These are phyloP conservation scores for Xylariaceae sp. DNA, from an alignment of 2,329 filamentous ascomycete species.

Conservation along the genomic window DNA sequence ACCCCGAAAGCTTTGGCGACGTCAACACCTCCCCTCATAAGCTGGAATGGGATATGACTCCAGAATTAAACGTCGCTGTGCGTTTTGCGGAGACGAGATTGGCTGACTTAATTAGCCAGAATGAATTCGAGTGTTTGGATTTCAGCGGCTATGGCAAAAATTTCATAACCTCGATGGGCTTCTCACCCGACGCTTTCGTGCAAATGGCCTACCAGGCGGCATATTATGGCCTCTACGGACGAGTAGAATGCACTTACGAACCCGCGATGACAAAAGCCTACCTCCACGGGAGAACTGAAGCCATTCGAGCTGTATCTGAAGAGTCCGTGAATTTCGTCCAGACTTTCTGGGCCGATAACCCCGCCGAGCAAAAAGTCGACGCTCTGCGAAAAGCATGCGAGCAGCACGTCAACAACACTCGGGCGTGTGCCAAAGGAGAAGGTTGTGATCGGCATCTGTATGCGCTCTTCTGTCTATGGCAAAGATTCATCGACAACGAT, in stretches of 20 bases:
- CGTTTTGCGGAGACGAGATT: conserved; percentile 93
- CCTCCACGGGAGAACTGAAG: conserved; percentile 91
- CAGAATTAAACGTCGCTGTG: conserved; percentile 83
- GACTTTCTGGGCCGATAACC: conserved; percentile 91
- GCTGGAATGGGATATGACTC: conserved; percentile 95
- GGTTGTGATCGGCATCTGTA: conserved; percentile 93
- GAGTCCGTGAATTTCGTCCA: conserved; percentile 86
- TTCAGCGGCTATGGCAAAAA: conserved; percentile 91
- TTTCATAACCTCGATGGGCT: conserved; percentile 95
- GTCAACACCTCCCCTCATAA: conserved; percentile 93
- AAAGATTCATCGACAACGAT: conserved; percentile 77
- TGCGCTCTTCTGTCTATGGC: conserved; percentile 92
- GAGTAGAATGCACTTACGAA: conserved; percentile 93
- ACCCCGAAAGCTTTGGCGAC: conserved; percentile 86
- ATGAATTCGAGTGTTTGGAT: conserved; percentile 90
- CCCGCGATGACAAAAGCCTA: conserved; percentile 97
- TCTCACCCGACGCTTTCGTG: conserved; percentile 94
- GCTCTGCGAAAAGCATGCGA: conserved; percentile 79
- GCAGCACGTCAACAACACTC: conserved; percentile 75
- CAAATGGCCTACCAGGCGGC: conserved; percentile 99
- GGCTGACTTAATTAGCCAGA: conserved; percentile 91
- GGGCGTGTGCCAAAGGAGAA: conserved; percentile 81
- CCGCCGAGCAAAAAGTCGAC: conserved; percentile 77
- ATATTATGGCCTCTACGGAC: conserved; percentile 93
- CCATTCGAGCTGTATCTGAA: conserved; percentile 78